Base-by-base conservation (phyloP, 1,284 basidiomycete species). In the Tremellales sp. region DNA sequence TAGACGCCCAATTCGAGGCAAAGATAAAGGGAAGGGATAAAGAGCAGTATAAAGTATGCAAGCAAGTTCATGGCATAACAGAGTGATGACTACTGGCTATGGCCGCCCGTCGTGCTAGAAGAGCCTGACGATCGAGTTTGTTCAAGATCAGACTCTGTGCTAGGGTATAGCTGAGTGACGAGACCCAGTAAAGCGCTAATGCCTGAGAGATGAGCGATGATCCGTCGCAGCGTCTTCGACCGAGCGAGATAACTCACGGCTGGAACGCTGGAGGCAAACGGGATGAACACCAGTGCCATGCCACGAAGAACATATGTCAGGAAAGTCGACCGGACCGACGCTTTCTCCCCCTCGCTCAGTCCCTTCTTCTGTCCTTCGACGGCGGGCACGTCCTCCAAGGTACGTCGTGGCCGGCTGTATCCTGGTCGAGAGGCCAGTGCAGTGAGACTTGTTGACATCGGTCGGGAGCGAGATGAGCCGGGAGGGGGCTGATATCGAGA, bases 171-270 rank as follows among this genome's bases (percentile, higher is more conserved):
- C 61, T 46, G 53, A 78, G 75, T 5, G 75, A 77, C 7, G 76
- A 74, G 11, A 75, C 54, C 79, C 79, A 80, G 58, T 80, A 80
- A 15, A 78, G 55, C 24, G 75, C 73, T 15, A 80, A 67, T 4
- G 75, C 76, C 75, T 78, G 58, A 13, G 11, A 10, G 6, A n/a
- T 51, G 21, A 45, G 46, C 27, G 39, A 23, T 26, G 23, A 35
- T n/a, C 29, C 10, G 36, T 19, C 19, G 36, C n/a, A n/a, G 29
- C 27, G 13, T 19, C 2, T 23, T 39, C 17, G 15, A 3, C 42
- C 13, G 22, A 13, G 23, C 6, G 2, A 5, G 7, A 13, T 31
- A 35, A 68, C 73, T 60, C 49, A 75, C 71, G 23, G 62, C 59
- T 7, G 74, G 74, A 7, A 68, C 65, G 46, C 72, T 62, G 15